These are phyloP conservation scores for Penicillium thymicola DNA, from an alignment of 2,329 filamentous ascomycete species.

Conservation along the genomic window DNA sequence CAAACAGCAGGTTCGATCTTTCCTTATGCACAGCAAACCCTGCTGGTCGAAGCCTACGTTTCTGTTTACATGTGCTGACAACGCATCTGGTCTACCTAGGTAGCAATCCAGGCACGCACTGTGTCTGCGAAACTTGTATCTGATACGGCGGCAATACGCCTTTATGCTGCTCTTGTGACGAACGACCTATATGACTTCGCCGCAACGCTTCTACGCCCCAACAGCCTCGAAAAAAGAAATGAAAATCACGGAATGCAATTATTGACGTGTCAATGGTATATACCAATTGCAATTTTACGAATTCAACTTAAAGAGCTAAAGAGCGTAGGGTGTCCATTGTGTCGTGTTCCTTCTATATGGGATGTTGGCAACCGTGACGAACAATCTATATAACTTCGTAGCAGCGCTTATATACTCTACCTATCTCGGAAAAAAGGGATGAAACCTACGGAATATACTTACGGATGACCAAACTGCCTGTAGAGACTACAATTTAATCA, in stretches of 20 bases:
- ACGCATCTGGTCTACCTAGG: neutral
- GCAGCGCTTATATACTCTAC: neutral
- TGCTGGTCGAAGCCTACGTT: neutral
- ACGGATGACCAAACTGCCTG: neutral
- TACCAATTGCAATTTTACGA: neutral
- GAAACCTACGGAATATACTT: neutral
- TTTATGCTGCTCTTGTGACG: neutral
- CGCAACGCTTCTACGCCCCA: too few relatives aligned
- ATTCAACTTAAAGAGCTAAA: neutral
- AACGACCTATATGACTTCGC: neutral
- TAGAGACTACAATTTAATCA: neutral
- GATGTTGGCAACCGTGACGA: neutral
- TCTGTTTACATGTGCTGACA: neutral
- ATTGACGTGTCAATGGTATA: neutral
- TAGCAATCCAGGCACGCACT: neutral
- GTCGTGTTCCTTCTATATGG: neutral
- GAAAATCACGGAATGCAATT: neutral
- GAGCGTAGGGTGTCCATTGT: neutral
- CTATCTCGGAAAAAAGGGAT: neutral
- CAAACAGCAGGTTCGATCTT: neutral
- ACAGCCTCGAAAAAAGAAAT: neutral
- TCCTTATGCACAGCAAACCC: neutral
- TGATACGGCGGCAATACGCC: neutral
- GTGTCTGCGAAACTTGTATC: neutral
- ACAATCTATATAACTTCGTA: neutral